Base-by-base conservation (phyloP, 768 basidiomycete genomes). In the Leccinum pellstonianum region DNA sequence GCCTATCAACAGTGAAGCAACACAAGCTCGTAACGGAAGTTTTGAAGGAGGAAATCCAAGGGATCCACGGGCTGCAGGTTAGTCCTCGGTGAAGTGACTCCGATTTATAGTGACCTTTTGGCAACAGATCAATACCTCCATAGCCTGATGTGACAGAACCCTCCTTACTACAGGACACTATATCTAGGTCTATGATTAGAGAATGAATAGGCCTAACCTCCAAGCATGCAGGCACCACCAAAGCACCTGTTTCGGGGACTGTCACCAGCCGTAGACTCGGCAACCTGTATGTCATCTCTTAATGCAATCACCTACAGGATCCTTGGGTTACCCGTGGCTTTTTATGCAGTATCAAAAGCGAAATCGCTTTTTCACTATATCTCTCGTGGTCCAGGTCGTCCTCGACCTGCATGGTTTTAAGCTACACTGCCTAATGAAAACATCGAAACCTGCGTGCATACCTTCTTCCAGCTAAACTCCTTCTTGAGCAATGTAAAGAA, bases 61-160 rank as follows among this genome's bases (percentile, higher is more conserved):
- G 82, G 12, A 95, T 98, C 55, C 97, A 99, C 71, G 97, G 97
- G 4, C 75, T 99, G 27, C 95, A 98, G 81, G 96, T 93, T 61
- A 57, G 85, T 71, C 19, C 17, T 31, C 19, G n/a, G 29, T 35
- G 14, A 55, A 41, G 43, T 25, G 25, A 19, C 11, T 55, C 11
- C 4, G n/a, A 41, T 47, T 23, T 41, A 50, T 19, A 55, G 33
- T 67, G 52, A 69, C 29, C 35, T 14, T 58, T 21, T 58, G 33
- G 41, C 50, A 63, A 35, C 56, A 81, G 81, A 75, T 81, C 62
- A 80, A 74, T 72, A 62, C 70, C 71, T 38, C 57, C 70, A 41
- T 67, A 63, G 31, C 47, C 23, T 27, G 31, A 29, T 56, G 31
- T 31, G 48, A 61, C 60, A 41, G 27, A 35, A 47, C 31, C 15